phyloP scores from a whole-genome alignment of 208 protist genomes.

The Acanthamoeba healyi region DNA sequence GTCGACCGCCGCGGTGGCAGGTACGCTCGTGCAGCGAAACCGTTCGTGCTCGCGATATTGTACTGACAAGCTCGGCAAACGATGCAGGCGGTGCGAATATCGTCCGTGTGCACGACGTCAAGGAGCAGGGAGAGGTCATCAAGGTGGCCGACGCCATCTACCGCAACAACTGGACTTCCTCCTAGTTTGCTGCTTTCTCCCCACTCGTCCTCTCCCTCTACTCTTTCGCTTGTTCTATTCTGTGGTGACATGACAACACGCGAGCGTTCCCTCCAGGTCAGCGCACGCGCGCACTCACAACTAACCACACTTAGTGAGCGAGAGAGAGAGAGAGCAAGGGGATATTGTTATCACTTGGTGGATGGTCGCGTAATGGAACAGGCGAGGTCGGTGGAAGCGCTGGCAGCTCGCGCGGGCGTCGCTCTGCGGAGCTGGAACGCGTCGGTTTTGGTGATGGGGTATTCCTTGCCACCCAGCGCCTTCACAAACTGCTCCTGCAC shows the following conservation, averaged over 20 bases:
- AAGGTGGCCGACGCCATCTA: conserved; percentile 85
- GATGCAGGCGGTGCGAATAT: conserved; percentile 79
- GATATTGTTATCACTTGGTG: background rate
- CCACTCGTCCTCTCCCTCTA: background rate
- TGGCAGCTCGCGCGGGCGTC: background rate
- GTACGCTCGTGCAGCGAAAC: background rate
- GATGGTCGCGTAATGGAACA: background rate
- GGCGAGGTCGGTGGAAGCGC: background rate
- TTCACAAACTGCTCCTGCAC: background rate
- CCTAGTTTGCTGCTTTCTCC: background rate
- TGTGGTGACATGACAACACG: too few species aligned
- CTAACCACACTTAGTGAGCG: too few species aligned
- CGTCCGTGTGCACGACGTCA: conserved; percentile 84
- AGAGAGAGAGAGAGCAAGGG: too few species aligned
- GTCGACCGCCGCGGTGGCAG: conserved; percentile 67
- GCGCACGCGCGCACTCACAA: too few species aligned
- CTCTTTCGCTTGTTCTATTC: too few species aligned
- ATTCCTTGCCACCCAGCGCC: background rate
- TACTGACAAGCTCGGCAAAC: background rate
- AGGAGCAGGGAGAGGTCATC: conserved; percentile 81
- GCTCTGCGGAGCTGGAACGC: background rate
- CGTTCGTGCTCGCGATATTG: too few species aligned
- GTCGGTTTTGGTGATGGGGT: background rate
- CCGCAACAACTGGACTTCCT: conserved; percentile 55
- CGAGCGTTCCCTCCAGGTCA: background rate